phyloP scores from a whole-genome alignment of 2,329 filamentous ascomycete genomes.

The Arachnomyces sp. region DNA sequence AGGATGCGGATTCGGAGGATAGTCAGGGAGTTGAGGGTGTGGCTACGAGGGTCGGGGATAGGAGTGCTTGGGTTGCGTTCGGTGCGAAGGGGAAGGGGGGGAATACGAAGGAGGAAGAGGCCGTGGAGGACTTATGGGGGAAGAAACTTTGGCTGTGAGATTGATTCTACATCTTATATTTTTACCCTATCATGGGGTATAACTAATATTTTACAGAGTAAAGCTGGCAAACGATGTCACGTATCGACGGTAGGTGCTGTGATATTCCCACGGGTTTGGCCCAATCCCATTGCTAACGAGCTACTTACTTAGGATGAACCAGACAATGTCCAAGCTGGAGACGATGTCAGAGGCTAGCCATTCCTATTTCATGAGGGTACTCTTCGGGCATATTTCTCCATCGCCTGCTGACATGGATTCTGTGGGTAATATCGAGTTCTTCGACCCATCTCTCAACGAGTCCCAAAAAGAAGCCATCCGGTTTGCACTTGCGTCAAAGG shows the following conservation, averaged over 20 bases:
- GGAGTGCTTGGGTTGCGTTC: conserved; percentile 38
- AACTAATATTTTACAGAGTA: conserved; percentile 37
- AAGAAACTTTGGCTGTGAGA: conserved; percentile 57
- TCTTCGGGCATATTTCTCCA: conserved; percentile 52
- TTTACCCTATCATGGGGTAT: conserved; percentile 4
- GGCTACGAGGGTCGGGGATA: conserved; percentile 37
- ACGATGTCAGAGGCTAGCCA: conserved; percentile 49
- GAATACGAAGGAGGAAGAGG: conserved; percentile 32
- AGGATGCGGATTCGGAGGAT: conserved; percentile 19
- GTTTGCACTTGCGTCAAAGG: conserved; percentile 75
- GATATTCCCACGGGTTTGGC: neutral
- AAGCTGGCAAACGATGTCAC: conserved; percentile 61
- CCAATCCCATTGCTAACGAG: conserved; percentile 8
- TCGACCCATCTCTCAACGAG: conserved; percentile 50
- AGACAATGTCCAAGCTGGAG: conserved; percentile 53
- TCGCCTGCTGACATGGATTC: conserved; percentile 41
- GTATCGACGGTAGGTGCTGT: conserved; percentile 46
- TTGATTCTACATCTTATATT: conserved; percentile 3
- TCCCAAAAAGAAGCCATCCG: conserved; percentile 57
- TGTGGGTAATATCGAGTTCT: conserved; percentile 42
- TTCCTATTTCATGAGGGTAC: conserved; percentile 50
- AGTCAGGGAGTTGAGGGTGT: conserved; percentile 36
- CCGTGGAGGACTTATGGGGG: conserved; percentile 43
- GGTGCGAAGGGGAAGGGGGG: conserved; percentile 29
- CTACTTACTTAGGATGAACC: conserved; percentile 44